phyloP scores from a whole-genome alignment of 1,139 yeast genomes.

The Casaregolazyma lundiana region DNA sequence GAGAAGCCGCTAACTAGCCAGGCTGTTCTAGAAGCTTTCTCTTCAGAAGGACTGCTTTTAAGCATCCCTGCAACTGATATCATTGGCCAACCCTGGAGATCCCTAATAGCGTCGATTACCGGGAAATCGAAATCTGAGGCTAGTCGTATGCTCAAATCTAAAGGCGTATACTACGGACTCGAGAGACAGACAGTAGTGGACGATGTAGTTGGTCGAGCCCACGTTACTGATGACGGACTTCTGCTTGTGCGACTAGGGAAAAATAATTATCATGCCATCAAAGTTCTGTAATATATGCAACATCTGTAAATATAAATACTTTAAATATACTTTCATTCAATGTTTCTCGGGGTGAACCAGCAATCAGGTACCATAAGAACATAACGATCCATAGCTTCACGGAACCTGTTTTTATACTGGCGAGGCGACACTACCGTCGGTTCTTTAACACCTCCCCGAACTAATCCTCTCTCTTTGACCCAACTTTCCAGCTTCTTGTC shows the following conservation, averaged over 20 bases:
- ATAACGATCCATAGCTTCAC: slow-evolving; percentile 97
- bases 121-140: slow-evolving; percentile 54
- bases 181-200: slow-evolving; percentile 54
- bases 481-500: slow-evolving; percentile 97
- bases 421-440: slow-evolving; percentile 97
- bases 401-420: slow-evolving; percentile 85
- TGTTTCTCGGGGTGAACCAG: slow-evolving; percentile 24
- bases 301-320: not conserved
- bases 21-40: slow-evolving; percentile 55
- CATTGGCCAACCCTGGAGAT: slow-evolving; percentile 34
- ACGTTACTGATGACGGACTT: slow-evolving; percentile 55
- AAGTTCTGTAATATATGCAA: slow-evolving; percentile 10
- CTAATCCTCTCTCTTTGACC: slow-evolving; percentile 93
- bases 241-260: slow-evolving; percentile 74
- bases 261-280: slow-evolving; percentile 21
- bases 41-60: slow-evolving; percentile 55
- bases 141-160: slow-evolving; percentile 58
- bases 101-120: slow-evolving; percentile 35
- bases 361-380: slow-evolving; percentile 87
- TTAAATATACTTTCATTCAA: slow-evolving; percentile 1
- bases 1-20: slow-evolving; percentile 37
- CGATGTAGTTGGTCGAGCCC: slow-evolving; percentile 44
- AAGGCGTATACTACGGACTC: slow-evolving; percentile 72
- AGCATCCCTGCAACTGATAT: slow-evolving; percentile 38
- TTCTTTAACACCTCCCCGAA: slow-evolving; percentile 80